These are phyloP conservation scores for Penicillium macrosclerotiorum DNA, from an alignment of 495 filamentous ascomycete species.

Conservation along the genomic window DNA sequence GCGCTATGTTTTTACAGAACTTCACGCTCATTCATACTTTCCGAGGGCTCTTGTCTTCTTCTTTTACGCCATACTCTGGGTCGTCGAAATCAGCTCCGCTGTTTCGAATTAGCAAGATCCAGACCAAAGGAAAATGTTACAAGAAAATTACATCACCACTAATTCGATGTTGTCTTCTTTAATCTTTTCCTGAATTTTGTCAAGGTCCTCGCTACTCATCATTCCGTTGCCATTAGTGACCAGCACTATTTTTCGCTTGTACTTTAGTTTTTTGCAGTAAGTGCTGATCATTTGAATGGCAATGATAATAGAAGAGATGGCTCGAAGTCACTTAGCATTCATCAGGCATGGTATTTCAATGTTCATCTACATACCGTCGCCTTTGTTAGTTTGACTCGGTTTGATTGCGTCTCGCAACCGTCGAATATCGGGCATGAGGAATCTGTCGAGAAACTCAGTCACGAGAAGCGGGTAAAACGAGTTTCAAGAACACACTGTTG, in stretches of 20 bases:
- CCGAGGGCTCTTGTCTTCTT: constrained; percentile 74
- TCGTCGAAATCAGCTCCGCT: constrained; percentile 97
- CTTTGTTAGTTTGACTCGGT: constrained; percentile 65
- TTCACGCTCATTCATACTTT: too few relatives aligned
- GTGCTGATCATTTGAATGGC: constrained; percentile 82
- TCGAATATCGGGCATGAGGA: constrained; percentile 69
- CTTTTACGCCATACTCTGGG: constrained; percentile 83
- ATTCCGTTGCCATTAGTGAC: constrained; percentile 74
- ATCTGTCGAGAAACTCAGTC: constrained; percentile 30
- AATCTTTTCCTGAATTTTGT: constrained; percentile 66
- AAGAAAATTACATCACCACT: constrained; percentile 64
- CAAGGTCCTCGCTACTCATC: constrained; percentile 64
- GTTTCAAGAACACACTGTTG: constrained; percentile 51
- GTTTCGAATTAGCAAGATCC: constrained; percentile 25
- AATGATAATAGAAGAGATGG: constrained; percentile 79
- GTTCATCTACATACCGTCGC: constrained; percentile 60
- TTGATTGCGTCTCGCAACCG: constrained; percentile 59
- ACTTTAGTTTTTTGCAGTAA: constrained; percentile 87
- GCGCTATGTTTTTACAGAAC: neutral
- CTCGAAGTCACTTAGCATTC: constrained; percentile 32
- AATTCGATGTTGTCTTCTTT: constrained; percentile 75
- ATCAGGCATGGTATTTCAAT: neutral
- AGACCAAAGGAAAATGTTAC: neutral
- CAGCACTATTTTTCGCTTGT: constrained; percentile 74
- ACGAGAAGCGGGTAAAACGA: neutral